These are phyloP conservation scores for Colletotrichum horii DNA, from an alignment of 2,329 filamentous ascomycete genomes.

Conservation along the genomic window DNA sequence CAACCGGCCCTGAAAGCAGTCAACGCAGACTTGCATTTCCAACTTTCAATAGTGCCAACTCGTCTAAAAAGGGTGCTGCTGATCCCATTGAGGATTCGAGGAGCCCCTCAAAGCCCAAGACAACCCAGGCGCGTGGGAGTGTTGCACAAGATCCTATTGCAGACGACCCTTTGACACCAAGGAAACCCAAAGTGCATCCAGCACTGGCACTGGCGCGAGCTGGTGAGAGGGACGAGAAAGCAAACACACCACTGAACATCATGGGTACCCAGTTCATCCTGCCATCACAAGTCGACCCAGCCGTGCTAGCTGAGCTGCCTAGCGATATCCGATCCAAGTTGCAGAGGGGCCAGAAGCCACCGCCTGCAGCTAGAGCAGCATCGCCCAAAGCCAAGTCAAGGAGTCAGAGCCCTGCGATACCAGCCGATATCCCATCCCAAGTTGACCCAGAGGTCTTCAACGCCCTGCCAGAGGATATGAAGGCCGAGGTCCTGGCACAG, in stretches of 20 bases:
- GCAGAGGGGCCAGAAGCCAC: constrained; percentile 21
- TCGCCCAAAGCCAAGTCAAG: constrained; percentile 39
- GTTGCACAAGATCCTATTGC: constrained; percentile 56
- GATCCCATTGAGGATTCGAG: constrained; percentile 58
- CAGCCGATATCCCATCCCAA: constrained; percentile 69
- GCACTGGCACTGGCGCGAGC: constrained; percentile 57
- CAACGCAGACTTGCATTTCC: constrained; percentile 82
- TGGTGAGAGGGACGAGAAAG: constrained; percentile 55
- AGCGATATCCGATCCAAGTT: constrained; percentile 81
- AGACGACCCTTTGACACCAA: constrained; percentile 58
- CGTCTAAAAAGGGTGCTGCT: constrained; percentile 41
- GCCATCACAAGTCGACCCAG: constrained; percentile 80
- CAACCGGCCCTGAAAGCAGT: constrained; percentile 70
- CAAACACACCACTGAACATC: constrained; percentile 76
- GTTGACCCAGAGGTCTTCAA: constrained; percentile 85
- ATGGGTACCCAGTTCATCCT: constrained; percentile 91
- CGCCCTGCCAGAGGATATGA: constrained; percentile 84
- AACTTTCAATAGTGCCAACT: constrained; percentile 44
- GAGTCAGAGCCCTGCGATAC: constrained; percentile 40
- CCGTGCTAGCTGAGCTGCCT: constrained; percentile 84
- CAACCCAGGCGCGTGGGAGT: constrained; percentile 29
- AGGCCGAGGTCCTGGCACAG: constrained; percentile 79
- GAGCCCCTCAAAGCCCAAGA: constrained; percentile 37
- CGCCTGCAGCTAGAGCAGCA: constrained; percentile 28
- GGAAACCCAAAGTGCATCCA: constrained; percentile 59